Conservation (phyloP, 371 early-diverging fungal genomes). For the Gilbertella persicaria region DNA sequence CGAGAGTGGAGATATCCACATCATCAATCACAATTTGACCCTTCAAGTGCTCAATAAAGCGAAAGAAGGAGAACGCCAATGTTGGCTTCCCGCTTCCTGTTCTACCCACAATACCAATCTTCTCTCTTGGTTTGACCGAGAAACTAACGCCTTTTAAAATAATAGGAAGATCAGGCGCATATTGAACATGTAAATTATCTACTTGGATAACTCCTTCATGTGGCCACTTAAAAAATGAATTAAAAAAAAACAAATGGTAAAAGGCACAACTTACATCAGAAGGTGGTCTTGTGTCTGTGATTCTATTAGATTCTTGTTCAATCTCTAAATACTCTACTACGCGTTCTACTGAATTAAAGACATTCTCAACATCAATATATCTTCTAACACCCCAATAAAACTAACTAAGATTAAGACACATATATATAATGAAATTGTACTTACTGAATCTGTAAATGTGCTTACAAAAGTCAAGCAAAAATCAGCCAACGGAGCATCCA, state of each 20-base stretch:
- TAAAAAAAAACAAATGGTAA: background rate
- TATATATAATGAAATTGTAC: constrained; percentile 66
- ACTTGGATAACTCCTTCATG: constrained; percentile 65
- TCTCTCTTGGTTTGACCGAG: constrained; percentile 48
- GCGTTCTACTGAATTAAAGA: constrained; percentile 85
- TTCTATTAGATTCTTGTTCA: constrained; percentile 73
- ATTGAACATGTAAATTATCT: constrained; percentile 54
- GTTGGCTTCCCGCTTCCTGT: constrained; percentile 83
- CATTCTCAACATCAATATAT: constrained; percentile 79
- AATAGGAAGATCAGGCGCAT: constrained; percentile 59
- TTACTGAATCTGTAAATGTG: constrained; percentile 48
- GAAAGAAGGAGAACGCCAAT: constrained; percentile 71
- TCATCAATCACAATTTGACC: constrained; percentile 78
- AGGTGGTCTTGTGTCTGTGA: constrained; percentile 54
- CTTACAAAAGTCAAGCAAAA: constrained; percentile 74
- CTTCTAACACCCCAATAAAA: constrained; percentile 68
- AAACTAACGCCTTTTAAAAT: constrained; percentile 62
- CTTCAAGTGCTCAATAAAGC: constrained; percentile 66
- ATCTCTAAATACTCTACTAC: constrained; percentile 76
- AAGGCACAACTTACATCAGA: constrained; percentile 36
- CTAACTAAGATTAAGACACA: too few species aligned
- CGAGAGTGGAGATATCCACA: constrained; percentile 70
- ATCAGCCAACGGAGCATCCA: constrained; percentile 75
- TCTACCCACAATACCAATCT: constrained; percentile 70
- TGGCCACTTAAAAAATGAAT: constrained; percentile 55